Evolutionary conservation across 768 basidiomycete genomes (phyloP).

Genomic region (Russula ochroleuca): DNA sequence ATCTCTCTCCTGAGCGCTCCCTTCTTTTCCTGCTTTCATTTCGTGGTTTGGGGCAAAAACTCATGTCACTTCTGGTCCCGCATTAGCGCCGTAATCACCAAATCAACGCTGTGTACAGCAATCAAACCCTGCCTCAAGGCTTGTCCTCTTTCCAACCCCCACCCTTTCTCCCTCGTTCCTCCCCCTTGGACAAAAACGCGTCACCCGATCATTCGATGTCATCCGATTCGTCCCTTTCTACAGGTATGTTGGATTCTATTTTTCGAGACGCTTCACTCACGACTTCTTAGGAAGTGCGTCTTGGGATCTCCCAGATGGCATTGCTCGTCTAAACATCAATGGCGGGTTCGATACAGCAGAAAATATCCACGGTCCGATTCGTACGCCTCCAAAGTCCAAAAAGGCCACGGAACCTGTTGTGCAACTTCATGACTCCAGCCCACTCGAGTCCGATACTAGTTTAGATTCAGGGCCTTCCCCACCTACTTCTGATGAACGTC

Average conservation of each 20-base stretch:
- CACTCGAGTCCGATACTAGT: conserved; percentile 66
- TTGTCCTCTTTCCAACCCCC: conserved; percentile 27
- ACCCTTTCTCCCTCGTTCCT: conserved; percentile 24
- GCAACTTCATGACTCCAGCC: conserved; percentile 62
- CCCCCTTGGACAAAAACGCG: conserved; percentile 25
- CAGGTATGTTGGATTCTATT: conserved; percentile 55
- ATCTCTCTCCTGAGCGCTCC: not conserved
- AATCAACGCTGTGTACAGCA: conserved; percentile 28
- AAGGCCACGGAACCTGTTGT: conserved; percentile 47
- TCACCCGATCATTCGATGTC: conserved; percentile 36
- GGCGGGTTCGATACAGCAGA: conserved; percentile 46
- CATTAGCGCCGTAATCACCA: conserved; percentile 29
- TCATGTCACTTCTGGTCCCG: conserved; percentile 18
- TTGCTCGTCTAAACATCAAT: conserved; percentile 66
- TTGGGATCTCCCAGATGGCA: conserved; percentile 72
- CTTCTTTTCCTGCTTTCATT: conserved; percentile 1
- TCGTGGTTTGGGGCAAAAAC: conserved; percentile 9
- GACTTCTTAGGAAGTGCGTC: conserved; percentile 41
- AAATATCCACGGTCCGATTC: conserved; percentile 45
- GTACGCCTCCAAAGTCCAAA: conserved; percentile 66
- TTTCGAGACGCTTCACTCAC: conserved; percentile 59
- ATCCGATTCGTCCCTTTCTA: conserved; percentile 32
- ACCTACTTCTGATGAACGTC: conserved; percentile 60
- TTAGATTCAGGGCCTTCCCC: conserved; percentile 60
- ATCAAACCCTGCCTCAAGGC: conserved; percentile 25